phyloP scores from a whole-genome alignment of 106 monocot genomes.

The Cymbidium sinense region DNA sequence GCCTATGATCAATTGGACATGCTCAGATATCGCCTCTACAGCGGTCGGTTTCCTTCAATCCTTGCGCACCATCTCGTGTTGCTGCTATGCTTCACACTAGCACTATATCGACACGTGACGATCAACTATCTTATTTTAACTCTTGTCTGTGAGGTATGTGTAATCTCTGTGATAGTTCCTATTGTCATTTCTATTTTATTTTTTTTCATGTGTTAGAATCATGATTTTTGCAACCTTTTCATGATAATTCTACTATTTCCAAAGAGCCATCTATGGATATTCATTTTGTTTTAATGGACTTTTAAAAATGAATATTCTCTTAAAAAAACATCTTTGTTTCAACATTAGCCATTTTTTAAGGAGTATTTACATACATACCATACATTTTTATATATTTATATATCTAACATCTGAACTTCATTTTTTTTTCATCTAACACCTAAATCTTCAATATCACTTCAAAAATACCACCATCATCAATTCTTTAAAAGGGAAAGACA shows the following conservation, averaged over 20 bases:
- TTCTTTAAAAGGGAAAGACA: too few species aligned
- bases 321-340: too few species aligned
- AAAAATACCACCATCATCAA: too few species aligned
- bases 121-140: slow-evolving; percentile 95
- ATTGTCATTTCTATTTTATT: neutral
- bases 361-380: too few species aligned
- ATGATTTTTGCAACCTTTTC: neutral
- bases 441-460: too few species aligned
- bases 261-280: too few species aligned
- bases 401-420: too few species aligned
- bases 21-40: slow-evolving; percentile 80
- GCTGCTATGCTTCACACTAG: slow-evolving; percentile 85
- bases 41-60: slow-evolving; percentile 81
- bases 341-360: neutral
- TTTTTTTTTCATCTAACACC: too few species aligned
- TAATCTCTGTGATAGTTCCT: neutral
- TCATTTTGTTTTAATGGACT: too few species aligned
- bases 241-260: neutral
- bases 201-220: neutral
- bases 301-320: too few species aligned
- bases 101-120: slow-evolving; percentile 74
- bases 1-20: slow-evolving; percentile 97
- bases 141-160: slow-evolving; percentile 86
- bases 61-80: slow-evolving; percentile 90
- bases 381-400: too few species aligned